Evolutionary conservation across 768 basidiomycete genomes (phyloP).

Genomic region (Termitomyces sp.): DNA sequence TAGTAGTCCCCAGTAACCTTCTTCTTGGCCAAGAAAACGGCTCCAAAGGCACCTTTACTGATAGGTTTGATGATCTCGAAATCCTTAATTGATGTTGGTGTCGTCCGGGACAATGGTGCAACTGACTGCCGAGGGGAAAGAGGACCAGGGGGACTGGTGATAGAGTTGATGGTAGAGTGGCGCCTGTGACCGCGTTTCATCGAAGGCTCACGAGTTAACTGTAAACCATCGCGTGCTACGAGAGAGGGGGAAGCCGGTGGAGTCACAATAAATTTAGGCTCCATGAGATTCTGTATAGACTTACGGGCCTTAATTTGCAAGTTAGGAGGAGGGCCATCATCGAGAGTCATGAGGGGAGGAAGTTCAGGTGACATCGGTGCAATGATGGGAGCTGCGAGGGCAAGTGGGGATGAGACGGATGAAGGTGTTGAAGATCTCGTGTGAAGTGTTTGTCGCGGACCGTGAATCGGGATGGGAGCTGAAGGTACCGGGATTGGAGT

Average conservation of each 20-base stretch:
- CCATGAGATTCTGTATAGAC: constrained; percentile 61
- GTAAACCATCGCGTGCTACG: constrained; percentile 33
- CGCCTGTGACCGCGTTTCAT: constrained; percentile 62
- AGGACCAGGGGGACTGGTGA: constrained; percentile 62
- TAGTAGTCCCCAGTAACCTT: constrained; percentile 97
- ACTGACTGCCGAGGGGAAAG: constrained; percentile 85
- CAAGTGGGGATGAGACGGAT: constrained; percentile 83
- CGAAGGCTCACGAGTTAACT: constrained; percentile 41
- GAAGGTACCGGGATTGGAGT: constrained; percentile 22
- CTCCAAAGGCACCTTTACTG: constrained; percentile 97
- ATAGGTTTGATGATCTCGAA: constrained; percentile 99
- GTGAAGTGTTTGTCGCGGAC: constrained; percentile 47
- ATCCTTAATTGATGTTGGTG: constrained; percentile 93
- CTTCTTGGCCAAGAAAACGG: constrained; percentile 98
- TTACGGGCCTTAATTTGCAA: constrained; percentile 59
- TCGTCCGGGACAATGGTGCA: constrained; percentile 73
- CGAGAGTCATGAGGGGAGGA: constrained; percentile 31
- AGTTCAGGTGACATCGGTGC: constrained; percentile 41
- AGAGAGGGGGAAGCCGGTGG: constrained; percentile 76
- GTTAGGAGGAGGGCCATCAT: constrained; percentile 61
- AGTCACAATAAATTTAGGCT: constrained; percentile 65
- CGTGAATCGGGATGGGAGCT: constrained; percentile 26
- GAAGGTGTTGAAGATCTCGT: constrained; percentile 88
- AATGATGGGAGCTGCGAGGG: constrained; percentile 80
- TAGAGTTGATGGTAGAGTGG: constrained; percentile 66